Evolutionary conservation across 2,329 filamentous ascomycete genomes (phyloP).

Genomic region (Amylocarpus encephaloides): DNA sequence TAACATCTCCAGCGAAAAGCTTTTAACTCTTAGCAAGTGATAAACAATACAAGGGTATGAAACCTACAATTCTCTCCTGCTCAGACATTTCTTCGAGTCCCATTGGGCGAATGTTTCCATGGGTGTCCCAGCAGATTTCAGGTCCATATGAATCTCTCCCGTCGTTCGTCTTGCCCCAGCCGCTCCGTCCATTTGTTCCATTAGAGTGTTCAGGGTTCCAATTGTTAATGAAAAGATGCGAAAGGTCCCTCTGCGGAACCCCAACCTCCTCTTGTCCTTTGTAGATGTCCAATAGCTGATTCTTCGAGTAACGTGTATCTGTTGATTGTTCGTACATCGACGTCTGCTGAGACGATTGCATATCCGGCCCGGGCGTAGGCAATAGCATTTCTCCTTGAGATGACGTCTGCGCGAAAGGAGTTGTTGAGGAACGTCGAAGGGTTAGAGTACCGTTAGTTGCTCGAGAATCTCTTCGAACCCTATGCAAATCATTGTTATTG

Average conservation of each 20-base stretch:
- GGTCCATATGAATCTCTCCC: slow-evolving; percentile 72
- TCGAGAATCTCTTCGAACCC: slow-evolving; percentile 53
- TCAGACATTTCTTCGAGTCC: slow-evolving; percentile 62
- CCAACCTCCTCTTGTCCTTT: slow-evolving; percentile 45
- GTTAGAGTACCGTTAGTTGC: slow-evolving; percentile 57
- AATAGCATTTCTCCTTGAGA: slow-evolving; percentile 20
- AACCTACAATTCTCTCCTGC: slow-evolving; percentile 53
- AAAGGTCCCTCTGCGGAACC: slow-evolving; percentile 51
- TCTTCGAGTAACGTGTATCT: slow-evolving; percentile 32
- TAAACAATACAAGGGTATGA: slow-evolving; percentile 18
- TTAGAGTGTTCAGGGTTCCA: slow-evolving; percentile 76
- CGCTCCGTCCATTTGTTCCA: slow-evolving; percentile 48
- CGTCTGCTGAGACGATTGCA: slow-evolving; percentile 23
- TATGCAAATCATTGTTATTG: slow-evolving; percentile 26
- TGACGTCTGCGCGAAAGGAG: slow-evolving; percentile 39
- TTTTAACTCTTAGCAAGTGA: slow-evolving; percentile 36
- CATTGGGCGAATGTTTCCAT: slow-evolving; percentile 64
- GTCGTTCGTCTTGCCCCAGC: slow-evolving; percentile 75
- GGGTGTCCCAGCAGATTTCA: slow-evolving; percentile 85
- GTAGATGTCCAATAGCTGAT: slow-evolving; percentile 69
- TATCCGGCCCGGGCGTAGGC: slow-evolving; percentile 19
- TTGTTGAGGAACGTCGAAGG: slow-evolving; percentile 57
- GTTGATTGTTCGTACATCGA: slow-evolving; percentile 36
- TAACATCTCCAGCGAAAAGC: slow-evolving; percentile 81
- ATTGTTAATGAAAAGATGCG: slow-evolving; percentile 62